A percentile compares a stretch with the other conserved stretches of the same genome.
Evolutionary conservation across 1,284 basidiomycete species (phyloP).

Genomic region (Anthracocystis walkeri): DNA sequence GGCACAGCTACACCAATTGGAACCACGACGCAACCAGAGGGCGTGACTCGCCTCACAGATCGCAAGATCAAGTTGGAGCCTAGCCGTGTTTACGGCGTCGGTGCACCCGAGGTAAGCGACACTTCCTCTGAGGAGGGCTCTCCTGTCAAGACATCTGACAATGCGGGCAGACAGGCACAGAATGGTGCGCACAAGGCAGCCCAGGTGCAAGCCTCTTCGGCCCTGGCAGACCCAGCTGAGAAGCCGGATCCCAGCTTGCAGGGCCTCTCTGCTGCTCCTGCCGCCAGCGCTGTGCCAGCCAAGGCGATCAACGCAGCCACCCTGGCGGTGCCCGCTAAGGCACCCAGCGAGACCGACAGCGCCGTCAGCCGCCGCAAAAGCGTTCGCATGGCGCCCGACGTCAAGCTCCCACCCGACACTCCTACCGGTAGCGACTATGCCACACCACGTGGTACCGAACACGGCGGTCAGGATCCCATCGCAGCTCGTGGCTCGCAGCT

Average conservation of each 20-base stretch:
- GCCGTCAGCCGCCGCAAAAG: constrained; percentile 57
- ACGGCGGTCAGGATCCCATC: constrained; percentile 44
- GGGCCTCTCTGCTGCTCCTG: constrained; percentile 24
- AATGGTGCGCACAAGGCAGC: constrained; percentile 40
- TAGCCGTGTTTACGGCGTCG: constrained; percentile 47
- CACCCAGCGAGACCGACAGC: constrained; percentile 45
- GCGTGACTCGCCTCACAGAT: constrained; percentile 42
- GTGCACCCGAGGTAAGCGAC: constrained; percentile 44
- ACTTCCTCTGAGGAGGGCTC: constrained; percentile 45
- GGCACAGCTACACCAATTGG: constrained; percentile 27
- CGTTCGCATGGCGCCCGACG: constrained; percentile 66
- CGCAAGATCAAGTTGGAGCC: constrained; percentile 51
- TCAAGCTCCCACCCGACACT: constrained; percentile 63
- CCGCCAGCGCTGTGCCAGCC: constrained; percentile 9
- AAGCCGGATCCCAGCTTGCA: constrained; percentile 41
- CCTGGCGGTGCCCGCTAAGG: constrained; percentile 25
- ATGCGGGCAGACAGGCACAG: constrained; percentile 11
- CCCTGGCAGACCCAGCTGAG: constrained; percentile 41
- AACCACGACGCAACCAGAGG: constrained; percentile 28
- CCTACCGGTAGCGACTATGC: constrained; percentile 30
- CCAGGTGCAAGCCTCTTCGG: constrained; percentile 39
- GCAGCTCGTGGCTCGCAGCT: constrained; percentile 38
- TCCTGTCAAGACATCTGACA: constrained; percentile 16
- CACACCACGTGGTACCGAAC: constrained; percentile 43
- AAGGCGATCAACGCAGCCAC: constrained; percentile 14